Base-by-base conservation (phyloP, 2,329 filamentous ascomycete species). In the Fusarium zealandicum region DNA sequence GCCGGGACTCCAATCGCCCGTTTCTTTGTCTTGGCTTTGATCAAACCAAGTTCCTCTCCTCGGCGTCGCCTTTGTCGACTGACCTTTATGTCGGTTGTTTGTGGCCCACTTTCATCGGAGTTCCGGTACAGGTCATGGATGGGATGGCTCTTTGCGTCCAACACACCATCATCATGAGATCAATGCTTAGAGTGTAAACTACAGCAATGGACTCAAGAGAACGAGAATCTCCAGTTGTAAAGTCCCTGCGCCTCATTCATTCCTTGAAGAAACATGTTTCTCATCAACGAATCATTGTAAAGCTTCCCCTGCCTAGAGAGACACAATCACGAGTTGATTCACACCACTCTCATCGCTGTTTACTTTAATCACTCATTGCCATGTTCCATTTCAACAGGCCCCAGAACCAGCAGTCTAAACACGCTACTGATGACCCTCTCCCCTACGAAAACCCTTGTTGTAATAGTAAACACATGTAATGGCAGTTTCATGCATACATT, bases 101-200 rank as follows among this genome's bases (percentile, higher is more conserved):
- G 40, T 51, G 54, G 18, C 45, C 62, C 63, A 61, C 59, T 63
- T 39, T 27, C 44, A 54, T 64, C 55, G 55, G 58, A 61, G 62
- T 59, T 64, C 59, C 53, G 36, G 51, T 60, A 55, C 41, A 37
- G 32, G 41, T 46, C 46, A 35, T 39, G 31, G 35, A 41, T 41
- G 56, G 31, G 35, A 38, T 41, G 56, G 28, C 39, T 42, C 22
- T 32, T 42, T 40, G 38, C n/a, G 14, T 40, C 18, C 5, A 38
- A 11, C 8, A 18, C 20, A 54, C n/a, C 44, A 61, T 47, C 44
- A 54, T 47, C 32, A 45, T 37, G 22, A 31, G 20, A 45, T 45
- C 18, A 31, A 30, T 17, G 9, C 25, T 31, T 13, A 27, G 16
- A 13, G 12, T 16, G 11, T n/a, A 4, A 11, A 14, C 4, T 30